phyloP scores from a whole-genome alignment of 768 basidiomycete species.

The Psilocybe cubensis region DNA sequence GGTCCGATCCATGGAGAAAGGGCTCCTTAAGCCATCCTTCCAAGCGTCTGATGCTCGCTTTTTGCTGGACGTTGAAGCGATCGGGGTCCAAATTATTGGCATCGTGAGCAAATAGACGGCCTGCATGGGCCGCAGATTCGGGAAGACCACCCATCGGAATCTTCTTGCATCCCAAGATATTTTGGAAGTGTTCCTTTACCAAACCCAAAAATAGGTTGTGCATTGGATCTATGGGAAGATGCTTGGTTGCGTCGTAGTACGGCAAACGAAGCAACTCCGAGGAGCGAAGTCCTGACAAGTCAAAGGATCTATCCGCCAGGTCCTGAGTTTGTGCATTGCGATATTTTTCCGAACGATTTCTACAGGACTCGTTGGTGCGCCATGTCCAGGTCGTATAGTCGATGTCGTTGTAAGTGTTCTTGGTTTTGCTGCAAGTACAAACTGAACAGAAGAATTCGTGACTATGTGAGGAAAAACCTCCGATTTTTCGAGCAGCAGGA shows the following conservation, averaged over 20 bases:
- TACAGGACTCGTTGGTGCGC: conserved; percentile 2
- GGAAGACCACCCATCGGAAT: too few relatives aligned
- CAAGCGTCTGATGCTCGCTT: too few relatives aligned
- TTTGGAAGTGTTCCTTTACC: conserved; percentile 32
- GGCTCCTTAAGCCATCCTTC: too few relatives aligned
- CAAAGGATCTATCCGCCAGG: conserved; percentile 5
- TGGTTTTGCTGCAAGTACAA: conserved; percentile 3
- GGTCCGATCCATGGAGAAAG: too few relatives aligned
- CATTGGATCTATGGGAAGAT: conserved; percentile 41
- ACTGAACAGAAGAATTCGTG: conserved; percentile 11
- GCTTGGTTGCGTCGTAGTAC: conserved; percentile 41
- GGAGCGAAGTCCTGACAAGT: conserved; percentile 18
- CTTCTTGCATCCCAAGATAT: conserved; percentile 17
- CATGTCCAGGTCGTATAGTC: conserved; percentile 1
- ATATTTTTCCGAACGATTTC: conserved; percentile 1
- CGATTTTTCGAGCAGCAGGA: conserved; percentile 29
- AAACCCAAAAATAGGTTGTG: conserved; percentile 41
- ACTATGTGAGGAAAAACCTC: conserved; percentile 22
- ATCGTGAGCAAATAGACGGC: too few relatives aligned
- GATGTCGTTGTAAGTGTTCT: conserved; percentile 1
- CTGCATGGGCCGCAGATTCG: too few relatives aligned
- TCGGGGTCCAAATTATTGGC: too few relatives aligned
- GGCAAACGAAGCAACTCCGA: conserved; percentile 34
- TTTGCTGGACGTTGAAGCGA: too few relatives aligned
- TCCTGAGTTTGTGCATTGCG: neutral